These are phyloP conservation scores for Coelastrella sp. DNA, from an alignment of 139 green algal species.

Conservation along the genomic window DNA sequence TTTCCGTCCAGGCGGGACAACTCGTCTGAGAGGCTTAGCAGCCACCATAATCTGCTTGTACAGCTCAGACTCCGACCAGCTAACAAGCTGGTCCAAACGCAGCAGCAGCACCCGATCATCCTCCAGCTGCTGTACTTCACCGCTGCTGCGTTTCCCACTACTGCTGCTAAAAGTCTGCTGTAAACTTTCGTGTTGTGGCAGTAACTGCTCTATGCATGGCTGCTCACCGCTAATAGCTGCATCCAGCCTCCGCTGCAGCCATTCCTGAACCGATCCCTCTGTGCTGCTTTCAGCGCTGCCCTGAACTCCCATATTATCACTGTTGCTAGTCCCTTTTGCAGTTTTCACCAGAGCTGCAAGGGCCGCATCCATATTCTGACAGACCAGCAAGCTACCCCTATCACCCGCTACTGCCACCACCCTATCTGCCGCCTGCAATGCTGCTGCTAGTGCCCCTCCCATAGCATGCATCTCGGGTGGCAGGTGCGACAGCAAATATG, in stretches of 20 bases:
- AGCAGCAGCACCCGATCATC: constrained; percentile 35
- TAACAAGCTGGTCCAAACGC: constrained; percentile 7
- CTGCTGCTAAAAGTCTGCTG: background rate
- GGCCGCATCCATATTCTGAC: background rate
- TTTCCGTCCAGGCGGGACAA: constrained; percentile 3
- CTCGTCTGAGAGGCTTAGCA: constrained; percentile 21
- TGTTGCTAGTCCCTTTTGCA: too few relatives aligned
- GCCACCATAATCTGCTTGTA: constrained; percentile 26
- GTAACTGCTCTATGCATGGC: constrained; percentile 15
- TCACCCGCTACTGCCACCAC: constrained; percentile 19
- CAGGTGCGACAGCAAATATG: constrained; percentile 18
- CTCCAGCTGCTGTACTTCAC: background rate
- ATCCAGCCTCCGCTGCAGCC: constrained; percentile 11
- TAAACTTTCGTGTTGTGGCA: constrained; percentile 19
- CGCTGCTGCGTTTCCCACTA: background rate
- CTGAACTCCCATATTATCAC: background rate
- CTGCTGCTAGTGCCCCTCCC: constrained; percentile 20
- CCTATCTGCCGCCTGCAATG: constrained; percentile 31
- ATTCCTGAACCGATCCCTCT: background rate
- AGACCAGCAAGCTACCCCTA: constrained; percentile 24
- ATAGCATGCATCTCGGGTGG: constrained; percentile 43
- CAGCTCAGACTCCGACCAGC: constrained; percentile 1
- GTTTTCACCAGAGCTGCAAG: constrained; percentile 7
- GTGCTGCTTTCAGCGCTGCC: background rate
- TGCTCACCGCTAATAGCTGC: background rate